These are phyloP conservation scores for Fusarium scirpi DNA, from an alignment of 2,329 filamentous ascomycete species.

Conservation along the genomic window DNA sequence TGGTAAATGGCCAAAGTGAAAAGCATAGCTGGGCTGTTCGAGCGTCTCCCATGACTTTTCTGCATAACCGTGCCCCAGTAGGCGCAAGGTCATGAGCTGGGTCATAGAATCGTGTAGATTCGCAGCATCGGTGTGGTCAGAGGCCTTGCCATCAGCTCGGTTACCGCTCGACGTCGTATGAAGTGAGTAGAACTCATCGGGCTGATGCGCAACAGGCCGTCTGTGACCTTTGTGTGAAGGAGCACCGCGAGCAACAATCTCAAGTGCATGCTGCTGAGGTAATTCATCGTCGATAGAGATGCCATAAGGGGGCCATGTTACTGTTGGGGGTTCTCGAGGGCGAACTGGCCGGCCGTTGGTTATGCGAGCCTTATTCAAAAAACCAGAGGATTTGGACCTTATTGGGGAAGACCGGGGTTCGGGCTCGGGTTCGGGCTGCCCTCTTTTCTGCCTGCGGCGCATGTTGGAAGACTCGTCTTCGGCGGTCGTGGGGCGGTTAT, in stretches of 20 bases:
- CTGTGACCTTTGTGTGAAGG: constrained; percentile 68
- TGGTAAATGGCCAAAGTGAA: constrained; percentile 72
- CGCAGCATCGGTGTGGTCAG: constrained; percentile 59
- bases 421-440: constrained; percentile 50
- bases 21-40: constrained; percentile 79
- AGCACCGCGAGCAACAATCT: constrained; percentile 69
- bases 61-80: constrained; percentile 58
- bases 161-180: constrained; percentile 64
- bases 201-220: constrained; percentile 64
- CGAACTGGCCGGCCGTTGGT: constrained; percentile 38
- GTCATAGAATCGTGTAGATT: constrained; percentile 68
- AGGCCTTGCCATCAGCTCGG: constrained; percentile 53
- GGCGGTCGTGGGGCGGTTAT: constrained; percentile 32
- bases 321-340: constrained; percentile 54
- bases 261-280: constrained; percentile 65
- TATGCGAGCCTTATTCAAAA: constrained; percentile 31
- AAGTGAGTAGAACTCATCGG: constrained; percentile 67
- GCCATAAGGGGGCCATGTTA: constrained; percentile 67
- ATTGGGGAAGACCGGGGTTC: constrained; percentile 32
- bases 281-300: constrained; percentile 63
- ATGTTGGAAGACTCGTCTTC: constrained; percentile 42
- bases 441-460: constrained; percentile 58
- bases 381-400: constrained; percentile 32
- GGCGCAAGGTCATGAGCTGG: constrained; percentile 68
- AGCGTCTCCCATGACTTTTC: constrained; percentile 75